These are phyloP conservation scores for Globisporangium alternatum DNA, from an alignment of 352 stramenopile species.

Conservation along the genomic window DNA sequence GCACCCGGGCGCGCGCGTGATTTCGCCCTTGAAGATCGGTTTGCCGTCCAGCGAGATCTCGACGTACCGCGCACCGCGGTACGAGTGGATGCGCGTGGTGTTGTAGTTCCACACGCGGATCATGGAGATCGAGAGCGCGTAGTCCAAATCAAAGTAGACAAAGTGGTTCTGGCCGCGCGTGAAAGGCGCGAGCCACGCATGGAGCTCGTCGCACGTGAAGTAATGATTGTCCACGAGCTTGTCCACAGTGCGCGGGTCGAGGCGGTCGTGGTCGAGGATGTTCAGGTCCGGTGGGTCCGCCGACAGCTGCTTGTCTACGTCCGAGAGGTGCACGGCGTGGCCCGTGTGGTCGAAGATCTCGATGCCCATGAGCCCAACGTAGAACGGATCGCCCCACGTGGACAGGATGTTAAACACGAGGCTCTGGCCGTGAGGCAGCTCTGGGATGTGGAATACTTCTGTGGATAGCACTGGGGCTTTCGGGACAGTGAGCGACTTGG, in stretches of 20 bases:
- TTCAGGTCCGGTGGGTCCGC: conserved; percentile 85
- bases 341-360: conserved; percentile 87
- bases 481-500: not conserved
- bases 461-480: conserved; percentile 11
- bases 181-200: conserved; percentile 88
- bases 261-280: conserved; percentile 63
- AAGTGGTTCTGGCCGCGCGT: conserved; percentile 70
- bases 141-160: conserved; percentile 79
- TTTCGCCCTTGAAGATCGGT: conserved; percentile 81
- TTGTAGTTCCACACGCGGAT: conserved; percentile 90
- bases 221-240: conserved; percentile 89
- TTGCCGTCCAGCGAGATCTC: conserved; percentile 58
- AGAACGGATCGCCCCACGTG: conserved; percentile 90
- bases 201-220: conserved; percentile 85
- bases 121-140: conserved; percentile 72
- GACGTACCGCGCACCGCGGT: conserved; percentile 60
- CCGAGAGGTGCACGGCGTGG: conserved; percentile 51
- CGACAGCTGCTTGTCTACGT: conserved; percentile 67
- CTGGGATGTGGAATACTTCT: conserved; percentile 61
- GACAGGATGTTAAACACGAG: conserved; percentile 84
- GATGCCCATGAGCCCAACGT: conserved; percentile 88
- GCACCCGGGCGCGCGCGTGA: conserved; percentile 63
- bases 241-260: conserved; percentile 80
- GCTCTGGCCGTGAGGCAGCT: conserved; percentile 61
- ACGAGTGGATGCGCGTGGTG: conserved; percentile 78